Evolutionary conservation across 257 asterid genomes (phyloP).

Genomic region (Lycium barbarum): DNA sequence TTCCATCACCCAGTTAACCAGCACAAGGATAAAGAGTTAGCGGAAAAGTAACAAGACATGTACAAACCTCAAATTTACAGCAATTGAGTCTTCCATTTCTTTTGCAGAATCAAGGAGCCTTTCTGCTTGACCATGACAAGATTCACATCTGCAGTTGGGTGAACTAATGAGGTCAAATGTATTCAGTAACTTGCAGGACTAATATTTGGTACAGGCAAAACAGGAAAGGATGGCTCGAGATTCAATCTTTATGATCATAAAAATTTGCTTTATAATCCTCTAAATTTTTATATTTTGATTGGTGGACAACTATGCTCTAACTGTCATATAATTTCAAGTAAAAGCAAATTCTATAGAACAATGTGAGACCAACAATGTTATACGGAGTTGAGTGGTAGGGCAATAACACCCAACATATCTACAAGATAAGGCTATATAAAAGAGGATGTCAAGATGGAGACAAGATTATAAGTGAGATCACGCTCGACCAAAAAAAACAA

Average conservation of each 20-base stretch:
- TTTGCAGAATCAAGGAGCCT: slow-evolving; percentile 98
- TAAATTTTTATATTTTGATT: background rate
- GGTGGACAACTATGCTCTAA: background rate
- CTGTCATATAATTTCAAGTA: background rate
- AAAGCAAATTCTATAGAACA: background rate
- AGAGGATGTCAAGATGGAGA: background rate
- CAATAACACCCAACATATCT: background rate
- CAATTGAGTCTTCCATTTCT: slow-evolving; percentile 99
- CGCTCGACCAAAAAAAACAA: background rate
- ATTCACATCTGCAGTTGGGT: slow-evolving; percentile 79
- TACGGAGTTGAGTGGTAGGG: background rate
- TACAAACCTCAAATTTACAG: slow-evolving; percentile 90
- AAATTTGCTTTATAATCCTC: background rate
- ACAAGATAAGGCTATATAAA: background rate
- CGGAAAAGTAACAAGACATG: slow-evolving; percentile 11
- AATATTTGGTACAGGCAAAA: background rate
- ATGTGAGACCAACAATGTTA: background rate
- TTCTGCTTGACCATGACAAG: slow-evolving; percentile 99
- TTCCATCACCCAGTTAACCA: background rate
- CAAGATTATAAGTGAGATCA: slow-evolving; percentile 3
- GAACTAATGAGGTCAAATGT: background rate
- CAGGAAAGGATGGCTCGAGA: background rate
- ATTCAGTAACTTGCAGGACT: background rate
- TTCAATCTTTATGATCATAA: background rate
- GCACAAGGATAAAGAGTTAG: background rate